Base-by-base conservation (phyloP, 1,139 yeast genomes). In the Groenewaldozyma auringiensis region DNA sequence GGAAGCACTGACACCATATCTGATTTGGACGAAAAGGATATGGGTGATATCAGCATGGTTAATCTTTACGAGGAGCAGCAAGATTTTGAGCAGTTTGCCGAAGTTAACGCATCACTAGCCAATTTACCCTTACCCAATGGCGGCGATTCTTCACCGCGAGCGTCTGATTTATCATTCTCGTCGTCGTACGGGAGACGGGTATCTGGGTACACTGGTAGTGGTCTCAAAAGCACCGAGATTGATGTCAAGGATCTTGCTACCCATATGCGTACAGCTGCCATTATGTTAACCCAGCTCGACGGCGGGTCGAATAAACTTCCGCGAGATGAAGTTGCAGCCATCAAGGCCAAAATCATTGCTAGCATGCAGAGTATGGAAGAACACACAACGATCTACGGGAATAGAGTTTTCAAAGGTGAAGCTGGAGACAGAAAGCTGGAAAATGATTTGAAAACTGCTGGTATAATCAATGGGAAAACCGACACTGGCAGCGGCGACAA, bases 221-320 rank as follows among this genome's bases (percentile, higher is more conserved):
- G 29, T 8, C 9, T 25, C 11, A 18, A 42, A 34, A 13, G 14
- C 3, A 49, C 53, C 21, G 50, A 54, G 37, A 54, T 53, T 11
- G 55, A 68, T 64, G 55, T 61, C 13, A 52, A 59, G 2, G 85
- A 78, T 47, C 66, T 87, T 27, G 94, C 96, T 0, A 81, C 86
- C 11, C 96, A 89, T 64, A 87, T 92, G 92, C 76, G 97, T 54
- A 88, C 94, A 14, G 97, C 98, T 0, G 85, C 96, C 0, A 85
- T 89, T 8, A 92, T 92, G 95, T 68, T 92, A 17, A 81, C 88
- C 13, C 98, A 92, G 62, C 67, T 92, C 22, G 96, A 92, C 49
- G 76, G 79, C 13, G 78, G 92, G 0, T 67, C 75, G 3, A 56
- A 60, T 1, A 74, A 74, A 44, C 83, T 84, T 9, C 69, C 84